phyloP scores from a whole-genome alignment of 805 yeast species.

The Starmerella etchellsii region DNA sequence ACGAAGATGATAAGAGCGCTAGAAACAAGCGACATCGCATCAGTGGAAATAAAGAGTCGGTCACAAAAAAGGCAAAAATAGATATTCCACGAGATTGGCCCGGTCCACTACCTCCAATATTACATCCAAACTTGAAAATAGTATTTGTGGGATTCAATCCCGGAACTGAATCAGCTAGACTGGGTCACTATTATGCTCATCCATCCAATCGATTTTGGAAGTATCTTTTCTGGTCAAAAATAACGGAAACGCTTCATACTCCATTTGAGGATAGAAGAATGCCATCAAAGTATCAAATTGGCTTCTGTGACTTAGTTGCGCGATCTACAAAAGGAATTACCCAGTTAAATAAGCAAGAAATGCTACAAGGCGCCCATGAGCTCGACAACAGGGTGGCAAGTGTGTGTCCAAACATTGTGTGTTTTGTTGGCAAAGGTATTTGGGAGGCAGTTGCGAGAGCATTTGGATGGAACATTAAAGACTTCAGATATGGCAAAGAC shows the following conservation, averaged over 20 bases:
- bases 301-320: conserved; percentile 58
- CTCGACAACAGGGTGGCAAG: conserved; percentile 35
- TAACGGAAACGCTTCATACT: conserved; percentile 29
- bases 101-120: conserved; percentile 22
- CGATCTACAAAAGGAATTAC: conserved; percentile 49
- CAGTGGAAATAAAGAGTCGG: too few relatives aligned
- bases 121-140: conserved; percentile 27
- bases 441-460: conserved; percentile 47
- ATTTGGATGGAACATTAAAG: conserved; percentile 25
- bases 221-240: conserved; percentile 39
- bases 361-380: conserved; percentile 41
- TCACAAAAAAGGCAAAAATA: not conserved
- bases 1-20: too few relatives aligned
- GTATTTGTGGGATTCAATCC: conserved; percentile 67
- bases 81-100: conserved; percentile 7
- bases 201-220: conserved; percentile 58
- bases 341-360: conserved; percentile 42
- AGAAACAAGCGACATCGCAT: not conserved
- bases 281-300: conserved; percentile 38
- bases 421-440: conserved; percentile 61
- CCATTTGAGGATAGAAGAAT: conserved; percentile 32
- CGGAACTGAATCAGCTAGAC: conserved; percentile 44
- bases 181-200: conserved; percentile 65
- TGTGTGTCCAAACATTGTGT: conserved; percentile 34
- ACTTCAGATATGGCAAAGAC: conserved; percentile 43